Evolutionary conservation across 1,139 yeast species (phyloP), one percentile per base, ranked within the genome.

Genomic region (Taphrina betulina): DNA sequence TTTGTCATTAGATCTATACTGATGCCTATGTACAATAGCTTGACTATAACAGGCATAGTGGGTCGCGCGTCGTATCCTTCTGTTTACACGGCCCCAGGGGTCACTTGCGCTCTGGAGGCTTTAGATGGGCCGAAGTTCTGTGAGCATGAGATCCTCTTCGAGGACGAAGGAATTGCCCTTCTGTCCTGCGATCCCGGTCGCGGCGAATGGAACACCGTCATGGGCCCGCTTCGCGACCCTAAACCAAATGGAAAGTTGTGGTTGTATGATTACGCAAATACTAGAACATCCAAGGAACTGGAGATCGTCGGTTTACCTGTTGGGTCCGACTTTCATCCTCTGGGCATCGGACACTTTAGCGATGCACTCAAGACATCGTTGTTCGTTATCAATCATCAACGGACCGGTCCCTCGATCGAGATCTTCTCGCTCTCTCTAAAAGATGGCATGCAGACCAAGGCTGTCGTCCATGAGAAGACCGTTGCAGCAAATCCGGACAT

Each of bases 141-240:
- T 16, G 43, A 36, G 22, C 53, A 48, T 29, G 44, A 48, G 31
- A 31, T 48, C 38, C n/a, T 48, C 29, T 38, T 48, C 23, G 31
- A 22, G 8, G 44, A 48, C 7, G 35, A 28, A 5, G 53, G 53
- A 3, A 23, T 37, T 2, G 53, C 44, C 10, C 35, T 48, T 19
- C 34, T 48, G 37, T 36, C 44, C 8, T 48, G 53, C 22, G 53
- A 48, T 23, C 29, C 53, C 5, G 37, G 43, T 26, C 10, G 53
- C 12, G 53, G 53, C 16, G 53, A 48, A 12, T 48, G 53, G 53
- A 48, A 48, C 23, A 37, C 53, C 2, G 53, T 37, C 53, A 36
- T 48, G 43, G 53, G 53, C 7, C 53, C 53, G 19, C 53, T 48
- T n/a, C 12, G 20, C 5, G 31, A 48, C 12, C 44, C 53, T 2